Evolutionary conservation across 345 rosid species (phyloP), one percentile per base, ranked within the genome.

Genomic region (Melastoma malabathricum): DNA sequence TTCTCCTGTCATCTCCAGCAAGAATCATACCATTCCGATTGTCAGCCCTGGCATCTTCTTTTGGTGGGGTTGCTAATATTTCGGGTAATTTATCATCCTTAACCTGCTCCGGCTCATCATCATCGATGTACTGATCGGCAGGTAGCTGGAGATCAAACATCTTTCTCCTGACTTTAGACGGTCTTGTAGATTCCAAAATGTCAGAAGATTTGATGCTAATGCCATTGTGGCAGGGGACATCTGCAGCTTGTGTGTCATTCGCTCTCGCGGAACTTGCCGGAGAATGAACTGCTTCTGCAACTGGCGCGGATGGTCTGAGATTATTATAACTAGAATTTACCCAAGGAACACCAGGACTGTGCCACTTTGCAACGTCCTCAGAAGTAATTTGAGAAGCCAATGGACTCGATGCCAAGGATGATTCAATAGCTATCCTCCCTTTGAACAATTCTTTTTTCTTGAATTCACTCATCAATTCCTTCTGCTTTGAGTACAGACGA

Each of bases 91-190:
- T 71, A 74, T 69, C 71, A 20, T 58, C 62, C 70, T 58, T 58
- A 41, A 47, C 50, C 50, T 61, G 65, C 52, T 65, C 76, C 1
- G 58, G 62, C 51, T 73, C 78, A 52, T 76, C 94, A 6, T 69
- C 68, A 56, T 81, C 86, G 44, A 83, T 75, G 72, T 83, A 83
- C 58, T 65, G 78, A 48, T 83, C 89, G 0, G 89, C 92, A 2
- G 96, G 93, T 56, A 80, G 89, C 55, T 72, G 94, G 70, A 86
- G 90, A 72, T 90, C 98, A 52, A 84, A 66, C 78, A 78, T 73
- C 65, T 60, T 80, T 69, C 82, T 84, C 71, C 94, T 64, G 59
- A 76, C 75, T 64, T 84, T 86, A 27, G 74, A 45, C 22, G 98
- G 92, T 64, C 94, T 76, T 8, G 41, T 34, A 55, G 78, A 73